Evolutionary conservation across 2,329 filamentous ascomycete species (phyloP), one percentile per base, ranked within the genome.

Genomic region (Ophiocordyceps unilateralis): DNA sequence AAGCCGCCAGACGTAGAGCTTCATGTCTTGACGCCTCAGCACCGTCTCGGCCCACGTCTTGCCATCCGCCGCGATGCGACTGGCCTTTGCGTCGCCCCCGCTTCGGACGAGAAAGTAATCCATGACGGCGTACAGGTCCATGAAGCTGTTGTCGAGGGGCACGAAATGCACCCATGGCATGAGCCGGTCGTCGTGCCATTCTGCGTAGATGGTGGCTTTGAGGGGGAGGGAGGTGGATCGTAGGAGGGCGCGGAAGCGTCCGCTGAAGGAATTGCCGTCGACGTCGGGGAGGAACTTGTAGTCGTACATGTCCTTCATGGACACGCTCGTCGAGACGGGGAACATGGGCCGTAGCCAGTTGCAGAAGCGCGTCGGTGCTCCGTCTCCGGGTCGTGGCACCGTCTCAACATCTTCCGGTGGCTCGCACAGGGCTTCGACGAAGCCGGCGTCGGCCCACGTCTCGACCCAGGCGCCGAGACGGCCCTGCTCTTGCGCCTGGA

Each of bases 131-230:
- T 81, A 83, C 10, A 84, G 55, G 41, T 85, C 82, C 42, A 72
- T 64, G 46, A 76, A 81, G 1, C 72, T 72, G 51, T 81, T 81
- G 55, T 83, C 78, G 51, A 86, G 68, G 1, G 82, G 81, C 1
- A 78, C 73, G 51, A 82, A 86, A 58, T 86, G 82, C 48, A 72
- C 64, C 81, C 81, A 87, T 0, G 79, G 73, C 12, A 75, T 61
- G 0, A 86, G 64, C 7, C 81, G 68, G 38, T 73, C 69, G 54
- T 85, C 81, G 54, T 85, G 81, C 82, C 82, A 86, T 56, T 86
- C 82, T 8, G 72, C 64, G 55, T 81, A 86, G 38, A 85, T 68
- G 3, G 81, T 84, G 11, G 76, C 71, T 60, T 86, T 86, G 54
- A 86, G 70, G 1, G 78, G 76, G 30, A 83, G 57, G 40, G 72